These are phyloP conservation scores for Diaporthe citriasiana DNA, from an alignment of 2,329 filamentous ascomycete species.

Conservation along the genomic window DNA sequence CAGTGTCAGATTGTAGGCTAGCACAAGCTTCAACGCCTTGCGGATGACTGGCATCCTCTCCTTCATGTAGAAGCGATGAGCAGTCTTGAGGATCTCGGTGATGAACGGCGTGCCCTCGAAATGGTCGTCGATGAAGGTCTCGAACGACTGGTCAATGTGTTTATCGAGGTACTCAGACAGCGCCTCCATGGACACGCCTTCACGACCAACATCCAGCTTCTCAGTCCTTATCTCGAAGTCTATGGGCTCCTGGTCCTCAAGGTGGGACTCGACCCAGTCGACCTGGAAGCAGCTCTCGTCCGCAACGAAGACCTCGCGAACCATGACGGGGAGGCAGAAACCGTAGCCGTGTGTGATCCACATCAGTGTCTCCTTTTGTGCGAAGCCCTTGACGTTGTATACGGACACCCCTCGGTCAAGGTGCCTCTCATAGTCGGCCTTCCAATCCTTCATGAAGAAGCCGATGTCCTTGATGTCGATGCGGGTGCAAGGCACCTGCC, in stretches of 20 bases:
- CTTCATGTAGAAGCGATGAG: conserved; percentile 91
- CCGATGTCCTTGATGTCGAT: conserved; percentile 99
- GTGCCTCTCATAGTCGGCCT: conserved; percentile 94
- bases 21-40: conserved; percentile 93
- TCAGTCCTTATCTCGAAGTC: conserved; percentile 91
- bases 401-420: conserved; percentile 89
- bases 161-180: conserved; percentile 94
- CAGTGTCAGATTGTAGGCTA: conserved; percentile 95
- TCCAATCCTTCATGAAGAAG: conserved; percentile 99
- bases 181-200: conserved; percentile 84
- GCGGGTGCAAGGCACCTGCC: conserved; percentile 97
- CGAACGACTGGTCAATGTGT: conserved; percentile 92
- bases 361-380: conserved; percentile 77
- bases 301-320: conserved; percentile 91
- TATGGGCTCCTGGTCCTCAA: conserved; percentile 77
- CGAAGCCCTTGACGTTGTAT: conserved; percentile 92
- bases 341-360: conserved; percentile 98
- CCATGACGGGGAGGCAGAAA: conserved; percentile 91
- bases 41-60: conserved; percentile 91
- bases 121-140: conserved; percentile 94
- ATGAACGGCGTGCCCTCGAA: conserved; percentile 96
- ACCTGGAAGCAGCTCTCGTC: conserved; percentile 94
- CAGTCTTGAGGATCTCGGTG: conserved; percentile 96
- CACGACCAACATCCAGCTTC: conserved; percentile 88
- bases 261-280: conserved; percentile 90